Percentiles rank a stretch among this genome's conserved stretches.
These are phyloP conservation scores for Canavalia ensiformis DNA, from an alignment of 306 rosid species.

Conservation along the genomic window DNA sequence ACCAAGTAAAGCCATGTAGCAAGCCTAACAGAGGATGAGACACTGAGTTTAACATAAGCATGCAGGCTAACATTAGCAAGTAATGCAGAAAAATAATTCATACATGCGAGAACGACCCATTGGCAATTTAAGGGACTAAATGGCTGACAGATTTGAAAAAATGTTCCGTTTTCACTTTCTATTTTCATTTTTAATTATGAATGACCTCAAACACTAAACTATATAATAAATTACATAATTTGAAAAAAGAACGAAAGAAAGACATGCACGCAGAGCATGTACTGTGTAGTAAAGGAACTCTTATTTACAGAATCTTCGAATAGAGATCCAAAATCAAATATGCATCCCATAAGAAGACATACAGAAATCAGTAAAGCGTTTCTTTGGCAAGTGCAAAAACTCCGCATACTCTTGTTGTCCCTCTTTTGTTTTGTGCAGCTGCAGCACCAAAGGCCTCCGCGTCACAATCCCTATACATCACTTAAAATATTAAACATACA, in stretches of 20 bases:
- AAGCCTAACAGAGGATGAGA: slow-evolving; percentile 15
- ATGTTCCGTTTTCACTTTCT: too few species aligned
- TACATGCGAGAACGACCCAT: slow-evolving; percentile 16
- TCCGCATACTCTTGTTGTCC: slow-evolving; percentile 78
- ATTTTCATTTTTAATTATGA: too few species aligned
- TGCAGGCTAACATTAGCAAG: neutral
- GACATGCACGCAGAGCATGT: slow-evolving; percentile 25
- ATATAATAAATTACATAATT: neutral
- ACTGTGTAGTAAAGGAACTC: slow-evolving; percentile 27
- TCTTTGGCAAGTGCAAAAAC: slow-evolving; percentile 80
- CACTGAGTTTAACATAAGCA: slow-evolving; percentile 21
- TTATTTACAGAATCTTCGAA: slow-evolving; percentile 39
- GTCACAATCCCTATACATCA: slow-evolving; percentile 85
- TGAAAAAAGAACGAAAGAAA: neutral
- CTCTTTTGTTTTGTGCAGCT: slow-evolving; percentile 68
- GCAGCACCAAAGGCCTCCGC: slow-evolving; percentile 93
- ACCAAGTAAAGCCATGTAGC: neutral
- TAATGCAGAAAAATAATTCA: slow-evolving; percentile 25
- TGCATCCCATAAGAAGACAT: slow-evolving; percentile 48
- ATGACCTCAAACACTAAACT: neutral
- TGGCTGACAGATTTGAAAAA: too few species aligned
- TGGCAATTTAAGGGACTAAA: neutral
- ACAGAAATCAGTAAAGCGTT: slow-evolving; percentile 74
- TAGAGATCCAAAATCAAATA: neutral
- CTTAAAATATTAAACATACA: slow-evolving; percentile 26